phyloP scores from a whole-genome alignment of 2,329 filamentous ascomycete genomes.

The Cryphonectria nitschkei region DNA sequence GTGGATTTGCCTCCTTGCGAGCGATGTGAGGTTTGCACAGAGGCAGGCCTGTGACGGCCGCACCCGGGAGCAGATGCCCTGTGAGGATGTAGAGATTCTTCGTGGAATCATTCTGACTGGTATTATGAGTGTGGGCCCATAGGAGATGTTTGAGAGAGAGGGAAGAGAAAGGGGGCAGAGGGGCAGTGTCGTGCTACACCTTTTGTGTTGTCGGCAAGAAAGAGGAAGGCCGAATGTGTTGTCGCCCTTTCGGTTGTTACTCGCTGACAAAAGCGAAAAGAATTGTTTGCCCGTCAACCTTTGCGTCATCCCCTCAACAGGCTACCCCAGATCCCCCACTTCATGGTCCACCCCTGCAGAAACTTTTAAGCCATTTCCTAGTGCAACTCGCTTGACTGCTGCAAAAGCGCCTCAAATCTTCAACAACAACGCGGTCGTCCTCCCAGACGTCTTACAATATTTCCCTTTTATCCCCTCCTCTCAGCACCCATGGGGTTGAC shows the following conservation, averaged over 20 bases:
- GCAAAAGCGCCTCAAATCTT: background rate
- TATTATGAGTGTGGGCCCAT: background rate
- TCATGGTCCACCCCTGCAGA: slow-evolving; percentile 11
- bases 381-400: background rate
- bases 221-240: background rate
- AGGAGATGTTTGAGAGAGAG: background rate
- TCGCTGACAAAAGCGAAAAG: slow-evolving; percentile 19
- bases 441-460: background rate
- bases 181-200: background rate
- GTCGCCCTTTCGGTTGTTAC: background rate
- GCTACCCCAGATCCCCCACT: slow-evolving; percentile 6
- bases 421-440: background rate
- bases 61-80: slow-evolving; percentile 26
- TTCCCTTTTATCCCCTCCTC: background rate
- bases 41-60: slow-evolving; percentile 28
- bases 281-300: slow-evolving; percentile 21
- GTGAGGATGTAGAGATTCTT: slow-evolving; percentile 18
- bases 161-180: background rate
- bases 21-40: slow-evolving; percentile 30
- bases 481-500: background rate
- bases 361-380: background rate
- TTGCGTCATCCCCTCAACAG: slow-evolving; percentile 23
- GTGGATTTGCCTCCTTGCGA: slow-evolving; percentile 37
- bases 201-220: background rate
- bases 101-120: slow-evolving; percentile 16